A percentile compares a stretch with the other conserved stretches of the same genome.
phyloP scores from a whole-genome alignment of 148 eudicot species.

The Spergularia bocconei region DNA sequence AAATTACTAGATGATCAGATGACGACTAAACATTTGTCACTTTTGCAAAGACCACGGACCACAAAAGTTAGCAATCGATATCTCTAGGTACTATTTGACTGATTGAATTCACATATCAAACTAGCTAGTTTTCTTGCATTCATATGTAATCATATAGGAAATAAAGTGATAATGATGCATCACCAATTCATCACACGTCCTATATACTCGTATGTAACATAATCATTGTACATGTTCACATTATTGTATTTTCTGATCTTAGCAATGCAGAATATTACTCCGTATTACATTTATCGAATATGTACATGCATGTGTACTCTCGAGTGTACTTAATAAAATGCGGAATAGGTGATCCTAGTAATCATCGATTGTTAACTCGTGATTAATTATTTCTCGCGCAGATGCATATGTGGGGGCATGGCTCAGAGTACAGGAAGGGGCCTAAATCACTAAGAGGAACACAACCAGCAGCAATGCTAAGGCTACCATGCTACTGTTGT shows the following conservation, averaged over 20 bases:
- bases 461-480: slow-evolving; percentile 70
- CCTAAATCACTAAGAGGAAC: slow-evolving; percentile 56
- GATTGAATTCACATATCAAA: not conserved
- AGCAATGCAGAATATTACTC: no score
- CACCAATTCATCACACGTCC: no score
- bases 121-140: slow-evolving; percentile 6
- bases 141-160: not conserved
- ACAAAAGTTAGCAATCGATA: not conserved
- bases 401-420: slow-evolving; percentile 92
- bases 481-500: slow-evolving; percentile 70
- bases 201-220: no score
- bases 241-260: no score
- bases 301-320: no score
- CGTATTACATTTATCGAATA: no score
- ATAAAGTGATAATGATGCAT: no score
- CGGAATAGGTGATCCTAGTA: not conserved
- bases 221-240: no score
- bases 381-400: slow-evolving; percentile 8
- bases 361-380: not conserved
- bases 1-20: no score
- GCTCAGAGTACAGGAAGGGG: slow-evolving; percentile 66
- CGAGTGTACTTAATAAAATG: no score
- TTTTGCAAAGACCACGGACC: not conserved
- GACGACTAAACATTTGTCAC: not conserved
- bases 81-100: slow-evolving; percentile 15